A percentile compares a stretch with the other conserved stretches of the same genome.
Conservation (phyloP, 495 filamentous ascomycete species). For the Penicillium lagena region DNA sequence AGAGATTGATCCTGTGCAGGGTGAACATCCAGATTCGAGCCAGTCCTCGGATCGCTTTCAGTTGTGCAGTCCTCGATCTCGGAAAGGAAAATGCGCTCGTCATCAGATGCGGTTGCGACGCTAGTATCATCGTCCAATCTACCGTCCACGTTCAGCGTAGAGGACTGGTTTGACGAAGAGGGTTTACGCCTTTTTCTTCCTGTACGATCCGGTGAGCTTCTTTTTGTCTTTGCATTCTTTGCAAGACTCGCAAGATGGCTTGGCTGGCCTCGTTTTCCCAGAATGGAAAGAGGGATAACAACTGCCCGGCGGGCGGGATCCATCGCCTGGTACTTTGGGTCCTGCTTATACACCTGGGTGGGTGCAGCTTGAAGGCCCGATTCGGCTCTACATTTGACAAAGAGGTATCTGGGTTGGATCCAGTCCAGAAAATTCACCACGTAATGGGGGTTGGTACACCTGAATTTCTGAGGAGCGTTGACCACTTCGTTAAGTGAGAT, state of each 20-base stretch:
- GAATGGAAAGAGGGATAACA: too few species aligned
- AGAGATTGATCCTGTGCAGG: background rate
- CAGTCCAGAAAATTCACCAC: constrained; percentile 77
- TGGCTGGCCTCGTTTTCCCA: too few species aligned
- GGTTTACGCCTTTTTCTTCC: background rate
- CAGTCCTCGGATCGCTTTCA: background rate
- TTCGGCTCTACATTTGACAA: constrained; percentile 41
- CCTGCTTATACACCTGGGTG: background rate
- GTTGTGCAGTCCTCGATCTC: constrained; percentile 3
- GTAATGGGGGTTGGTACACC: constrained; percentile 47
- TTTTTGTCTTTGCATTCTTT: too few species aligned
- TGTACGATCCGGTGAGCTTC: too few species aligned
- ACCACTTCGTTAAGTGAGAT: constrained; percentile 87
- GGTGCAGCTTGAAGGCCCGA: background rate
- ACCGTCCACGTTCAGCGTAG: too few species aligned
- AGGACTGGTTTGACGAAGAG: constrained; percentile 5
- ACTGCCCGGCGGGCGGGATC: too few species aligned
- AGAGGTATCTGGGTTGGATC: constrained; percentile 89
- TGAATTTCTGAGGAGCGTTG: constrained; percentile 61
- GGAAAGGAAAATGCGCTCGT: constrained; percentile 19
- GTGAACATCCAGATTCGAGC: background rate
- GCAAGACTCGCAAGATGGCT: too few species aligned
- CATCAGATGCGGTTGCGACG: constrained; percentile 17
- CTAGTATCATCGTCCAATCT: constrained; percentile 2
- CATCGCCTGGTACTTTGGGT: background rate